Base-by-base conservation (phyloP, 805 yeast species). In the Wickerhamiella vanderwaltii region DNA sequence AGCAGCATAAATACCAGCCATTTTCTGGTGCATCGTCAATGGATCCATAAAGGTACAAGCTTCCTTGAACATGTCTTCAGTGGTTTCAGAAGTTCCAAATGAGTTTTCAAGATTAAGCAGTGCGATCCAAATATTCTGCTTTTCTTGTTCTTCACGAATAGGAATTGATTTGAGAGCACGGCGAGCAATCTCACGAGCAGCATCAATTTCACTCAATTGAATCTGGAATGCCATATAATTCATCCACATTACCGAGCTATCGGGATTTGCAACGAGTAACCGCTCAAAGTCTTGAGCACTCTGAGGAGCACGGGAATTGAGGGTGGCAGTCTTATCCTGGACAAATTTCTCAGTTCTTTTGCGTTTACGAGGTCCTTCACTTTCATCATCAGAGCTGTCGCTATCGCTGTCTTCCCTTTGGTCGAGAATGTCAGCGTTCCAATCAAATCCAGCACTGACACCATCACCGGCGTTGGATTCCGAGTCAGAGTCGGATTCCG, bases 201-300 rank as follows among this genome's bases (percentile, higher is more conserved):
- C 85, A 29, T 88, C 96, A 45, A 86, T 67, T 61, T 91, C 98
- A 66, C 95, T 82, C 48, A 88, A 68, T 61, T 87, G 95, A 49
- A 91, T 69, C 62, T 87, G 95, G 79, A 88, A 91, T 3, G 97
- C 87, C 95, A 91, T 91, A 64, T 82, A 91, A 63, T 87, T 84
- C 83, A 91, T 88, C 98, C 98, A 91, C 44, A 85, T 63, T 26
- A 87, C 73, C 1, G 98, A 88, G 2, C 95, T 84, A 65, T 84
- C 80, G 36, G 98, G 96, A 57, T 81, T 81, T 58, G 96, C 93
- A 46, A 91, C 72, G 43, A 91, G 70, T 50, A 91, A 65, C 55
- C 98, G 76, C 64, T 91, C 99, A 54, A 86, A 91, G 60, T 91
- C 99, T 35, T 77, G 65, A 32, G 76, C 81, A 44, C 96, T 85